Base-by-base conservation (phyloP, 208 protist genomes). In the Tritrichomonas foetus region DNA sequence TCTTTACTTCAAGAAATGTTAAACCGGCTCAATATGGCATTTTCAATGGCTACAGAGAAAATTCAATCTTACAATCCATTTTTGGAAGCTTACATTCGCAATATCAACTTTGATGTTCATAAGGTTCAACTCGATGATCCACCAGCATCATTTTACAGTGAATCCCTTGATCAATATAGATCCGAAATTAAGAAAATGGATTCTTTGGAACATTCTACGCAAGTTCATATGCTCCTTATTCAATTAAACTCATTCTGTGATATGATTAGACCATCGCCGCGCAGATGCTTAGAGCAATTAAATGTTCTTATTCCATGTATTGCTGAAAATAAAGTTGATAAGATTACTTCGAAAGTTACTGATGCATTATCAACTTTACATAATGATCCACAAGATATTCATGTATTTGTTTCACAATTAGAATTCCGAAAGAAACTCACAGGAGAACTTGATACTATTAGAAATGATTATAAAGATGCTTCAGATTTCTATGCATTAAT, bases 321-420 rank as follows among this genome's bases (percentile, higher is more conserved):
- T 14, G 78, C 78, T 33, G 78, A 89, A 61, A 44, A 89, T 44
- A 89, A 89, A 89, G 78, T 89, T 30, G n/a, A 89, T n/a, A 36
- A 53, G 25, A 20, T 89, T 9, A 89, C 47, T 13, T 14, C 53
- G 0, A 14, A 33, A n/a, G 41, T 89, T 14, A 89, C 33, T 27
- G 78, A 89, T 27, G 78, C 78, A 41, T 57, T 89, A 39, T 61
- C 78, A 20, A 89, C 30, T 36, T 47, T 89, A 27, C 44, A 89
- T 11, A 13, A 53, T 25, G 78, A 89, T 39, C 78, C 78, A 20
- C 14, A 44, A 39, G 78, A 89, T n/a, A 57, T 89, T 20, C 78
- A 89, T 39, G 33, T 57, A n/a, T 89, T 89, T 47, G 78, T 89
- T 16, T 39, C 41, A 16, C 41, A 53, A 89, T 89, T 89, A 14